Conservation (phyloP, 805 yeast genomes). For the Vanderwaltozyma yarrowii region DNA sequence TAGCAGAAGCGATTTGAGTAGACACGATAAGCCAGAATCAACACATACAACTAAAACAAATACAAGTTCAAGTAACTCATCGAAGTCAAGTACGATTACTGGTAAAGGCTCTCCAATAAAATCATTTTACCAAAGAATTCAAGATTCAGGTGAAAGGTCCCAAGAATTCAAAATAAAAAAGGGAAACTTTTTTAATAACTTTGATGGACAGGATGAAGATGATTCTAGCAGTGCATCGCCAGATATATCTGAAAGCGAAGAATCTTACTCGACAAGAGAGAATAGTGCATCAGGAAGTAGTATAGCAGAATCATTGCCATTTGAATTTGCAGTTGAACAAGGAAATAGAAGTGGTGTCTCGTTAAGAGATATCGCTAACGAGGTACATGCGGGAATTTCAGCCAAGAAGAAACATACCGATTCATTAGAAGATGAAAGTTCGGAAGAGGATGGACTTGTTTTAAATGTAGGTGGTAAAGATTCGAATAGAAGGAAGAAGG, state of each 20-base stretch:
- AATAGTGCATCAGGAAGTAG: conserved; percentile 1
- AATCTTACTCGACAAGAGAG: conserved; percentile 2
- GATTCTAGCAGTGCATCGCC: conserved; percentile 4
- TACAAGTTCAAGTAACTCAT: not conserved
- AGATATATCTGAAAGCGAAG: conserved; percentile 6
- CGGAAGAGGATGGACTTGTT: conserved; percentile 13
- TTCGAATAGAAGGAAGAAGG: conserved; percentile 1
- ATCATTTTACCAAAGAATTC: conserved; percentile 1
- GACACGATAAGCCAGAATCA: too few relatives aligned
- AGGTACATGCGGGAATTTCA: too few relatives aligned
- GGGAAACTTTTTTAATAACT: conserved; percentile 9
- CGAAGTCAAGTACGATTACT: not conserved
- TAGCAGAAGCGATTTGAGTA: too few relatives aligned
- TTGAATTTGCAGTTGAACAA: conserved; percentile 26
- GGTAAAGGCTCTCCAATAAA: conserved; percentile 1
- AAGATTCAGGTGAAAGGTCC: not conserved
- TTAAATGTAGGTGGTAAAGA: conserved; percentile 14
- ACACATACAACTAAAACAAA: not conserved
- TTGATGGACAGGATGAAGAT: conserved; percentile 11
- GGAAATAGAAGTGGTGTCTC: conserved; percentile 19
- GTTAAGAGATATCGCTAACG: conserved; percentile 14
- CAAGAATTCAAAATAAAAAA: conserved; percentile 2
- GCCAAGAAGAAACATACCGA: not conserved
- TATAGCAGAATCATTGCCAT: conserved; percentile 22
- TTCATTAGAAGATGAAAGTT: conserved; percentile 3